A percentile compares a stretch with the other conserved stretches of the same genome.
phyloP scores from a whole-genome alignment of 2,329 filamentous ascomycete genomes.

The Cladosporium oxysporum region DNA sequence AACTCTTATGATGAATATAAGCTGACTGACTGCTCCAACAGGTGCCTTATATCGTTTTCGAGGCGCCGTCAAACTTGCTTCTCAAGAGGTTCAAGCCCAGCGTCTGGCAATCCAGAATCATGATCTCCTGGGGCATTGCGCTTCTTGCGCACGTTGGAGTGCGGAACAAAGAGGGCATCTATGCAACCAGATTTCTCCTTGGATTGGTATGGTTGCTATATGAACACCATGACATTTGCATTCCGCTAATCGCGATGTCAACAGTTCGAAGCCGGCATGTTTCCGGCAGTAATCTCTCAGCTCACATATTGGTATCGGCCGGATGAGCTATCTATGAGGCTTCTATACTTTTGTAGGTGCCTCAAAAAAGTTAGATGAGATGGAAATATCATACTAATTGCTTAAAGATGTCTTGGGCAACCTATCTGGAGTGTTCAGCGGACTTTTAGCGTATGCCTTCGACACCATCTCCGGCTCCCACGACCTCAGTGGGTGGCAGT shows the following conservation, averaged over 20 bases:
- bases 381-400: neutral
- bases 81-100: slow-evolving; percentile 55
- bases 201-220: neutral
- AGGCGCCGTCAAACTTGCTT: slow-evolving; percentile 55
- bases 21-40: neutral
- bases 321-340: slow-evolving; percentile 45
- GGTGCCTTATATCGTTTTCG: slow-evolving; percentile 49
- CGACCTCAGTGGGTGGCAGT: slow-evolving; percentile 13
- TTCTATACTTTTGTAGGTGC: slow-evolving; percentile 25
- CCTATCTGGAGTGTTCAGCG: slow-evolving; percentile 45
- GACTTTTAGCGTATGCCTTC: slow-evolving; percentile 49
- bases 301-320: slow-evolving; percentile 50
- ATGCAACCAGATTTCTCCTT: slow-evolving; percentile 10
- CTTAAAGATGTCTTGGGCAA: slow-evolving; percentile 36
- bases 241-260: neutral
- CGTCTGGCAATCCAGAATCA: slow-evolving; percentile 63
- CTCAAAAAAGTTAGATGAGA: neutral
- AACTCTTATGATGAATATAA: rapidly evolving
- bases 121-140: slow-evolving; percentile 78
- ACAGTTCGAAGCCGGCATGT: slow-evolving; percentile 21
- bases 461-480: slow-evolving; percentile 12
- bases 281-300: slow-evolving; percentile 19
- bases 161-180: slow-evolving; percentile 48
- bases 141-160: slow-evolving; percentile 77
- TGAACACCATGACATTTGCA: neutral